These are phyloP conservation scores for Chrysoporthe deuterocubensis DNA, from an alignment of 2,329 filamentous ascomycete genomes.

Conservation along the genomic window DNA sequence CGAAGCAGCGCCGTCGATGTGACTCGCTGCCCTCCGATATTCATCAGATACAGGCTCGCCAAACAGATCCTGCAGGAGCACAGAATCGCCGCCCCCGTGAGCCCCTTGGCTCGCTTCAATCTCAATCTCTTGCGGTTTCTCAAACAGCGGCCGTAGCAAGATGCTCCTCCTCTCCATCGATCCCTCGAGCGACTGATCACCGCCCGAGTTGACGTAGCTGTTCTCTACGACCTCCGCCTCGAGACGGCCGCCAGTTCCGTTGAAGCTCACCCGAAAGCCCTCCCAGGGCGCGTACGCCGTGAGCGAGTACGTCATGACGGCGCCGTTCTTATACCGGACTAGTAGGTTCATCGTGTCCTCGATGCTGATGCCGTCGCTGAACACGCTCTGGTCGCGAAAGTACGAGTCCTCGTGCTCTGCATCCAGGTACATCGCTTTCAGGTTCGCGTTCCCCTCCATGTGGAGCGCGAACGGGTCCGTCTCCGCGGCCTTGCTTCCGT, in stretches of 20 bases:
- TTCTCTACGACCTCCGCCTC: conserved; percentile 67
- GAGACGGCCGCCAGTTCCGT: conserved; percentile 60
- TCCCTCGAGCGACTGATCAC: conserved; percentile 59
- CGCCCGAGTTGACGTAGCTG: conserved; percentile 64
- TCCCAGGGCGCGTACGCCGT: conserved; percentile 68
- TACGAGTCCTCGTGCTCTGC: conserved; percentile 68
- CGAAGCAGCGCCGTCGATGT: conserved; percentile 62
- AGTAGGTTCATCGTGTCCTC: conserved; percentile 68
- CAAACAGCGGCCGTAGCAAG: conserved; percentile 57
- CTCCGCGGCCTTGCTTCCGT: conserved; percentile 54
- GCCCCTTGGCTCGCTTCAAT: conserved; percentile 57
- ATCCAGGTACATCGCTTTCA: conserved; percentile 64
- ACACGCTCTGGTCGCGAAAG: conserved; percentile 64
- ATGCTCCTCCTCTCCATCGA: conserved; percentile 55
- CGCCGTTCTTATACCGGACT: conserved; percentile 60
- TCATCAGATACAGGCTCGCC: conserved; percentile 56
- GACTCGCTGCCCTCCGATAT: conserved; percentile 59
- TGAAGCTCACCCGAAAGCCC: conserved; percentile 61
- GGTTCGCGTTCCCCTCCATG: conserved; percentile 53
- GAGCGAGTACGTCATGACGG: conserved; percentile 62
- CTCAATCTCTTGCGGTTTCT: conserved; percentile 59
- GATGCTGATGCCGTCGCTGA: conserved; percentile 66
- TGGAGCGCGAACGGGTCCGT: conserved; percentile 63
- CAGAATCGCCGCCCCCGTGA: conserved; percentile 63
- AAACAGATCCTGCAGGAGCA: conserved; percentile 62